Evolutionary conservation across 2,329 filamentous ascomycete genomes (phyloP), one percentile per base, ranked within the genome.

Genomic region (Trichoderma citrinoviride): DNA sequence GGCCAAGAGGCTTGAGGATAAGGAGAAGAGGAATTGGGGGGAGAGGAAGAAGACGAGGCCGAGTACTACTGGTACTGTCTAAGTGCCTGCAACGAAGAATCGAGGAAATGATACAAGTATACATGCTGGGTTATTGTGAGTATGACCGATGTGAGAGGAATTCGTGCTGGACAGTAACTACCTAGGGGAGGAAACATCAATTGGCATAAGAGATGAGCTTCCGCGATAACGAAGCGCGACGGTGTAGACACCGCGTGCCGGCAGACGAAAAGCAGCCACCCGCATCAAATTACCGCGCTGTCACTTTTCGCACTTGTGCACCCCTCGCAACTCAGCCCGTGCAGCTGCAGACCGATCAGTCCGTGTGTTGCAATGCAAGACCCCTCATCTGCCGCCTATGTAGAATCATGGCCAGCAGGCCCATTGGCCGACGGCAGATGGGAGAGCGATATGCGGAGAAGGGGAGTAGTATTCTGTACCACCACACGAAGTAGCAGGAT

Each of bases 371-470:
- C n/a, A 21, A 41, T 50, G 21, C 21, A 29, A 44, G 10, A 37
- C 46, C 46, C 57, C 33, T 21, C 58, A 23, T 61, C 58, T 61
- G 47, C 47, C 41, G 21, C 58, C 25, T 52, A n/a, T n/a, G n/a
- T n/a, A 10, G 23, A 27, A 5, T 19, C n/a, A 29, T 29, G 19
- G 23, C 23, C 14, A 19, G 1, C 23, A 61, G 37, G 47, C 21
- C n/a, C 17, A 61, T 44, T 52, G 37, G 47, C n/a, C 21, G 57
- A 27, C 37, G 37, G 47, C n/a, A 46, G 55, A 47, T 37, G 43
- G 44, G 19, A 19, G 23, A 25, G 5, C 33, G 33, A 12, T 12
- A 14, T 37, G 33, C 33, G 14, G 33, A 33, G 29, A 37, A 37
- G 33, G 33, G 33, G 33, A 37, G 33, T 25, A 61, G 47, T 25